These are phyloP conservation scores for Funneliformis mosseae DNA, from an alignment of 192 early-diverging fungal genomes.

Conservation along the genomic window DNA sequence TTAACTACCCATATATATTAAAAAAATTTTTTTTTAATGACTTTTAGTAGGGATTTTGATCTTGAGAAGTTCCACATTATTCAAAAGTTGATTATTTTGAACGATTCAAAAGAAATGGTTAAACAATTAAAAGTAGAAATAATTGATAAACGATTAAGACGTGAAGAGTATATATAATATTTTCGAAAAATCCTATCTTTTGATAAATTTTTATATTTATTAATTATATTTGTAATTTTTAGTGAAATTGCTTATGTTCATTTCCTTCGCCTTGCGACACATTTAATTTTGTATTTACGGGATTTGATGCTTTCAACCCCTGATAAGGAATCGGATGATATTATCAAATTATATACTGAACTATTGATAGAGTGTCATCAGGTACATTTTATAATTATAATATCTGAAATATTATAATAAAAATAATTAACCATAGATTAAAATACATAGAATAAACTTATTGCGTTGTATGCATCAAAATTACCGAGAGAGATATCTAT, in stretches of 20 bases:
- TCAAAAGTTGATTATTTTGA: slow-evolving; percentile 56
- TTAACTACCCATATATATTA: background rate
- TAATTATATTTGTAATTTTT: slow-evolving; percentile 13
- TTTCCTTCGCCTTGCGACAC: slow-evolving; percentile 70
- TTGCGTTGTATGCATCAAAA: slow-evolving; percentile 28
- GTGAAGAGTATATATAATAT: background rate
- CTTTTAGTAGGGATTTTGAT: slow-evolving; percentile 18
- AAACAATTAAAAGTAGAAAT: slow-evolving; percentile 40
- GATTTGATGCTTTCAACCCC: slow-evolving; percentile 3
- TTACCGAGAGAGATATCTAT: slow-evolving; percentile 19
- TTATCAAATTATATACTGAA: slow-evolving; percentile 11
- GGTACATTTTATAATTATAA: background rate
- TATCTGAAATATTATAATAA: background rate
- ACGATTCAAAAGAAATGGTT: slow-evolving; percentile 44
- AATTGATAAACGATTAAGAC: background rate
- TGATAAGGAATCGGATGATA: slow-evolving; percentile 18
- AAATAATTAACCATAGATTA: background rate
- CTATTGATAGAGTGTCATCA: background rate
- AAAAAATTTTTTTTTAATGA: background rate
- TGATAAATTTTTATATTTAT: background rate
- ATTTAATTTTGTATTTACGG: slow-evolving; percentile 55
- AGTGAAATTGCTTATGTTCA: slow-evolving; percentile 45
- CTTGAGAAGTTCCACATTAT: slow-evolving; percentile 48
- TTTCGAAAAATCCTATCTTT: background rate
- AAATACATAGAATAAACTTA: background rate